Percentiles rank a stretch among this genome's conserved stretches.
Conservation (phyloP, 2,329 filamentous ascomycete species). For the Pseudocercospora vitis region DNA sequence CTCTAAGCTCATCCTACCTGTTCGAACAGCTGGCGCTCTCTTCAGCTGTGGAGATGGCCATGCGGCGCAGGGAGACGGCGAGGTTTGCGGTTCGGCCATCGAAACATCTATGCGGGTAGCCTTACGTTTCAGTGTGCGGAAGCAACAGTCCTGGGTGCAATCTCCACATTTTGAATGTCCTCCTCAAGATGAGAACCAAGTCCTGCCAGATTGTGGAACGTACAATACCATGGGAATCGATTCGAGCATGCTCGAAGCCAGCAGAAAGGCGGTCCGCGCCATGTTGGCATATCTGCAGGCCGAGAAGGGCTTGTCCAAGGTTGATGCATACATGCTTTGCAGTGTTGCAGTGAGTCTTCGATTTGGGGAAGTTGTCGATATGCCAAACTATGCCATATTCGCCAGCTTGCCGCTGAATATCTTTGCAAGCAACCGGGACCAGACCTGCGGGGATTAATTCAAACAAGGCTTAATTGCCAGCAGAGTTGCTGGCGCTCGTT, state of each 20-base stretch:
- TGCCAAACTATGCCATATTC: slow-evolving; percentile 26
- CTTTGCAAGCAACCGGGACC: too few species aligned
- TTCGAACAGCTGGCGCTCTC: slow-evolving; percentile 18
- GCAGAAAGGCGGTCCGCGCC: slow-evolving; percentile 23
- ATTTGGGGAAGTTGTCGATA: slow-evolving; percentile 25
- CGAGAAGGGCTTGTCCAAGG: slow-evolving; percentile 14
- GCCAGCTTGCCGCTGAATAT: slow-evolving; percentile 24
- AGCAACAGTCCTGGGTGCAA: slow-evolving; percentile 19
- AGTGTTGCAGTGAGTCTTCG: slow-evolving; percentile 24
- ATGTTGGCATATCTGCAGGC: slow-evolving; percentile 24
- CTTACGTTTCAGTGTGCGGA: slow-evolving; percentile 19
- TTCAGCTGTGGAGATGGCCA: slow-evolving; percentile 29
- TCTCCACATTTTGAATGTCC: slow-evolving; percentile 22
- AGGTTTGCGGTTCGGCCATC: slow-evolving; percentile 25
- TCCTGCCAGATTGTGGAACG: slow-evolving; percentile 21
- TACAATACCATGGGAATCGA: slow-evolving; percentile 27
- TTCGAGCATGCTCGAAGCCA: slow-evolving; percentile 21
- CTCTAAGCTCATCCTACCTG: slow-evolving; percentile 20
- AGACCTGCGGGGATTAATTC: too few species aligned
- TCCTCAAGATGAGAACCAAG: slow-evolving; percentile 6
- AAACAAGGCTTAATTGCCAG: too few species aligned
- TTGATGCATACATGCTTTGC: slow-evolving; percentile 28
- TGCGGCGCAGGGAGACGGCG: slow-evolving; percentile 26
- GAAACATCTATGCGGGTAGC: slow-evolving; percentile 24
- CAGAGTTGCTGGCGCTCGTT: too few species aligned